These are phyloP conservation scores for Saitozyma sp. DNA, from an alignment of 768 basidiomycete species.

Conservation along the genomic window DNA sequence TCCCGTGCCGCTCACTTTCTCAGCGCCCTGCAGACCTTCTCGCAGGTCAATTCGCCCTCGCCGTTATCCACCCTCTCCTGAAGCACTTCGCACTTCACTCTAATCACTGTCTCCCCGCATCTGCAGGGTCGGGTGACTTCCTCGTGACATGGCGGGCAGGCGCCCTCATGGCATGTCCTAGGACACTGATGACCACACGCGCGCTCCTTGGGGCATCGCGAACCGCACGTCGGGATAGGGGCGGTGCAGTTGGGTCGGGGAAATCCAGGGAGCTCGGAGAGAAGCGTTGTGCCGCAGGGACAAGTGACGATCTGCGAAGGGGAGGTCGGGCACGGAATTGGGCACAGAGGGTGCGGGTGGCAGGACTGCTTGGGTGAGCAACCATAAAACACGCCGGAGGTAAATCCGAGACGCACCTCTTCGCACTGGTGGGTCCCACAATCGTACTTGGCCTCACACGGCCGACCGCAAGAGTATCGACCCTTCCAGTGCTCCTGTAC, in stretches of 20 bases:
- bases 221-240: slow-evolving; percentile 76
- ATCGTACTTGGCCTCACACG: slow-evolving; percentile 69
- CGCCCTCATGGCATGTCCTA: slow-evolving; percentile 69
- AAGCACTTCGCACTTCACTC: slow-evolving; percentile 60
- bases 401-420: slow-evolving; percentile 51
- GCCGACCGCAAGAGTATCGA: slow-evolving; percentile 61
- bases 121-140: slow-evolving; percentile 75
- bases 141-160: slow-evolving; percentile 77
- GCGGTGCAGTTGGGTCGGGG: slow-evolving; percentile 62
- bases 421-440: slow-evolving; percentile 76
- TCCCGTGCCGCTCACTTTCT: slow-evolving; percentile 56
- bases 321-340: slow-evolving; percentile 70
- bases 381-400: not conserved
- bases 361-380: slow-evolving; percentile 56
- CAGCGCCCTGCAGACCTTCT: slow-evolving; percentile 72
- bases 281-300: slow-evolving; percentile 73
- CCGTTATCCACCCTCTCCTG: slow-evolving; percentile 47
- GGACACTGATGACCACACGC: slow-evolving; percentile 76
- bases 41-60: slow-evolving; percentile 69
- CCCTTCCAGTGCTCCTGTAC: slow-evolving; percentile 66
- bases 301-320: slow-evolving; percentile 59
- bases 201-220: slow-evolving; percentile 62
- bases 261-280: slow-evolving; percentile 52
- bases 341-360: slow-evolving; percentile 67
- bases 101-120: slow-evolving; percentile 71